Evolutionary conservation across 2,329 filamentous ascomycete genomes (phyloP).

Genomic region (Alternaria ventricosa): DNA sequence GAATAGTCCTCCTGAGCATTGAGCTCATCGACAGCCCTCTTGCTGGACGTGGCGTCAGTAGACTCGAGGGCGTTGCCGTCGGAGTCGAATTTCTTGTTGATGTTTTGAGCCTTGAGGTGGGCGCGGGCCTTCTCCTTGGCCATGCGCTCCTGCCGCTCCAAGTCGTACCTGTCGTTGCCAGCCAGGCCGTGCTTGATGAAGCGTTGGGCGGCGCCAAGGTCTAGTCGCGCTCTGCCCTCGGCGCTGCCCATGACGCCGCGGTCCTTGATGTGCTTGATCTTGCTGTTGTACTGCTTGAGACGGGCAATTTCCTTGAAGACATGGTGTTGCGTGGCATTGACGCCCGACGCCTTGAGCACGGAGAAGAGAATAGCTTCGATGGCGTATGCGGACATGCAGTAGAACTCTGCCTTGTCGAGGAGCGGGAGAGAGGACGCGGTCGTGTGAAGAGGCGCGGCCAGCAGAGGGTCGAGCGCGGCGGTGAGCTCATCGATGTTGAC

Average conservation of each 20-base stretch:
- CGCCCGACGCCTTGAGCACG: conserved; percentile 77
- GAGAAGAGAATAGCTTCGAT: conserved; percentile 91
- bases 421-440: conserved; percentile 81
- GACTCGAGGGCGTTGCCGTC: conserved; percentile 28
- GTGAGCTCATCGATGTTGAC: conserved; percentile 81
- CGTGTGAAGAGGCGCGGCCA: conserved; percentile 68
- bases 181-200: conserved; percentile 82
- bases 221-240: conserved; percentile 56
- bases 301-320: conserved; percentile 86
- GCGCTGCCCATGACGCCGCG: conserved; percentile 51
- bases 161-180: conserved; percentile 55
- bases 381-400: conserved; percentile 85
- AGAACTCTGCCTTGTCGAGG: conserved; percentile 94
- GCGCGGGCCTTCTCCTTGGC: conserved; percentile 44
- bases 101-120: conserved; percentile 27
- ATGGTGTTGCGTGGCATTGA: conserved; percentile 80
- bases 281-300: conserved; percentile 89
- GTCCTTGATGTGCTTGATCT: conserved; percentile 78
- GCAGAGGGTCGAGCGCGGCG: conserved; percentile 74
- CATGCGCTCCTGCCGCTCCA: conserved; percentile 46
- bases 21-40: conserved; percentile 33
- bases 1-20: conserved; percentile 14
- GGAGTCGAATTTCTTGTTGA: conserved; percentile 39
- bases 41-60: conserved; percentile 25
- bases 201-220: conserved; percentile 79